Evolutionary conservation across 2,329 filamentous ascomycete genomes (phyloP), one percentile per base, ranked within the genome.

Genomic region (Diaporthe eres): DNA sequence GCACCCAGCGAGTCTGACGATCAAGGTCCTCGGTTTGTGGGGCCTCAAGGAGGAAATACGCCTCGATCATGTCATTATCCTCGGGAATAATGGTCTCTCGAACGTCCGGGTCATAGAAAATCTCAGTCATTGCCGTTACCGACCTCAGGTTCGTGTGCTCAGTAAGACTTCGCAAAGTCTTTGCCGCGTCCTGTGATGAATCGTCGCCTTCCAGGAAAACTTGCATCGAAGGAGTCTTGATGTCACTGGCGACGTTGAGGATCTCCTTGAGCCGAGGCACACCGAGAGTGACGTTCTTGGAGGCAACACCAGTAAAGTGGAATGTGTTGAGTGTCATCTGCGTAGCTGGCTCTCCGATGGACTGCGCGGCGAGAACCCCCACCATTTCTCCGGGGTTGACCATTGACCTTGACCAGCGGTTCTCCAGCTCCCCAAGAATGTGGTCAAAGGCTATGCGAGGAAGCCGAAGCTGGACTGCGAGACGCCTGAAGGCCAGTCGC

Each of bases 301-400:
- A 98, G 51, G 97, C 98, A 77, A 99, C 95, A 98, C 97, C 97
- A 85, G 97, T 96, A 85, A 99, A 99, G 89, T 99, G 97, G 94
- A 99, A 99, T 34, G 97, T 99, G 87, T 99, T 99, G 77, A 99
- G 88, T 1, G 97, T 99, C 97, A 99, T 99, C 88, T 99, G 97
- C 1, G 97, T 99, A 31, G 97, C 97, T 55, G 97, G 97, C 85
- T 99, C 97, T 87, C 97, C 97, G 83, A 99, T 99, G 44, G 97
- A 99, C 86, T 99, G 97, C 9, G 97, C 97, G 78, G 97, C 97
- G 81, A 99, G 88, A 31, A 99, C 97, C 87, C 97, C 97, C 74
- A 99, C 97, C 97, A 99, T 99, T 84, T 99, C 97, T 82, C 97
- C 97, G 65, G 97, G 96, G 80, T 92, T 95, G 77, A 98, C 96